Evolutionary conservation across 2,329 filamentous ascomycete species (phyloP).

Genomic region (Myriosclerotinia duriaeana): DNA sequence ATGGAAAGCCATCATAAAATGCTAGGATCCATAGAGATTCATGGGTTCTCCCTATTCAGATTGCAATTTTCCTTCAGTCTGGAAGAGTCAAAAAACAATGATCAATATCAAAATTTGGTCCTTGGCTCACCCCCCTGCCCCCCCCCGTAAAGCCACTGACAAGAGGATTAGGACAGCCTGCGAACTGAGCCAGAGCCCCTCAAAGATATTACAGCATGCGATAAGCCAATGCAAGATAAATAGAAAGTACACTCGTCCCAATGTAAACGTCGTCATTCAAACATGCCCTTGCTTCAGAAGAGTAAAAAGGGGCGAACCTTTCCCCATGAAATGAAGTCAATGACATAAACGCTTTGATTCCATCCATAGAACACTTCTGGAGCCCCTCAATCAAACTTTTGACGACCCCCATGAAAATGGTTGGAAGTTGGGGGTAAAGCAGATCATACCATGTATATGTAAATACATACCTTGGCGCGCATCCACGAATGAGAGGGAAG

Average conservation of each 20-base stretch:
- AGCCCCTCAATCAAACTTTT: neutral
- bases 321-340: conserved; percentile 11
- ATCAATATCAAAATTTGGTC: neutral
- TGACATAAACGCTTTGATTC: conserved; percentile 14
- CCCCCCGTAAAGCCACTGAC: neutral
- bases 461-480: conserved; percentile 6
- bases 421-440: neutral
- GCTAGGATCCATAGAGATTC: neutral
- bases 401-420: neutral
- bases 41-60: neutral
- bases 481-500: neutral
- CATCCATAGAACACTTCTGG: conserved; percentile 3
- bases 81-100: neutral
- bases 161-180: neutral
- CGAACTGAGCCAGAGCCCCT: neutral
- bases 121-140: neutral
- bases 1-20: neutral
- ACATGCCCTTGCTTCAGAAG: conserved; percentile 10
- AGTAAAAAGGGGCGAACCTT: conserved; percentile 10
- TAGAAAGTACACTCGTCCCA: neutral
- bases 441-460: conserved; percentile 5
- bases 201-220: neutral
- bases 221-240: conserved; percentile 12
- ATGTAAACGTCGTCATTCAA: neutral
- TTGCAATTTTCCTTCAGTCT: neutral